A percentile compares a stretch with the other conserved stretches of the same genome.
Evolutionary conservation across 345 rosid species (phyloP).

Genomic region (Gossypium ekmanianum): DNA sequence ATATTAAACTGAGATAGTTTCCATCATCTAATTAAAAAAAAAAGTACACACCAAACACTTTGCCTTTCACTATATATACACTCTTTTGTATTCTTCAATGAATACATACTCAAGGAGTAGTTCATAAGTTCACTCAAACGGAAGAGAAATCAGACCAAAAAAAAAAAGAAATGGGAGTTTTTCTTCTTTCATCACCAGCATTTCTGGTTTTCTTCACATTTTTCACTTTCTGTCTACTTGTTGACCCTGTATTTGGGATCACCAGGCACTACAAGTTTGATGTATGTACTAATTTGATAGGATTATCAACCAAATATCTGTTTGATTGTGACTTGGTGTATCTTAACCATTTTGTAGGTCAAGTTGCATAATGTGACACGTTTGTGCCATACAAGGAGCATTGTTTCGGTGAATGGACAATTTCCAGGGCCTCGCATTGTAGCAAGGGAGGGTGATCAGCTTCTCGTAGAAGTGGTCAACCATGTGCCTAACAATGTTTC

Average conservation of each 20-base stretch:
- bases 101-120: not conserved
- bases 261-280: slow-evolving; percentile 75
- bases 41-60: slow-evolving; percentile 21
- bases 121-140: not conserved
- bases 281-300: slow-evolving; percentile 33
- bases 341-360: slow-evolving; percentile 24
- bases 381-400: slow-evolving; percentile 51
- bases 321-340: not conserved
- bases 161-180: slow-evolving; percentile 26
- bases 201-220: slow-evolving; percentile 22
- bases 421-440: slow-evolving; percentile 53
- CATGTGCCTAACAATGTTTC: slow-evolving; percentile 48
- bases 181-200: slow-evolving; percentile 27
- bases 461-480: slow-evolving; percentile 48
- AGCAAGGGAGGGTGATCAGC: slow-evolving; percentile 59
- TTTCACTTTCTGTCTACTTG: slow-evolving; percentile 24
- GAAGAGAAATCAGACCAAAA: not conserved
- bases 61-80: slow-evolving; percentile 30
- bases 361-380: slow-evolving; percentile 43
- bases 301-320: not conserved
- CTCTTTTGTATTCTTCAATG: slow-evolving; percentile 6
- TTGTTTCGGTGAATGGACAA: slow-evolving; percentile 51
- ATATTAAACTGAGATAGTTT: not conserved
- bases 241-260: slow-evolving; percentile 40
- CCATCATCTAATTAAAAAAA: slow-evolving; percentile 20